Conservation (phyloP, 2,329 filamentous ascomycete species). For the Pseudogymnoascus sp. region DNA sequence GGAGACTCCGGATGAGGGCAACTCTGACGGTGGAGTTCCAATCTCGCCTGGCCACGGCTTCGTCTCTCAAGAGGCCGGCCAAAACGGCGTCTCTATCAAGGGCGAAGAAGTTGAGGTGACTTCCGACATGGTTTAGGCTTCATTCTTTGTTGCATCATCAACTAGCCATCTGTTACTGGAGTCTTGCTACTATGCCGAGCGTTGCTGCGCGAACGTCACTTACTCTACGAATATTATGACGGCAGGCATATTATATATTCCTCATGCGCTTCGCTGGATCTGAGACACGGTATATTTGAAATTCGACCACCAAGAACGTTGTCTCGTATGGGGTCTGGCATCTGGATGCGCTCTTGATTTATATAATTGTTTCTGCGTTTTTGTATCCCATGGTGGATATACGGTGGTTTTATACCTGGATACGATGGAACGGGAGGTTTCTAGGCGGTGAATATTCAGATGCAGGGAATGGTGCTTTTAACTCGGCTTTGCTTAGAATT, state of each 20-base stretch:
- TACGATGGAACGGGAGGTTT: background rate
- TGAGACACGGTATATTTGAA: background rate
- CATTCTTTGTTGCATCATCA: background rate
- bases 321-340: background rate
- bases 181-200: background rate
- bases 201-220: background rate
- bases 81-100: background rate
- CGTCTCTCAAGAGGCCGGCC: background rate
- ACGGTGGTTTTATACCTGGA: background rate
- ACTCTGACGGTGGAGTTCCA: background rate
- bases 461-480: background rate
- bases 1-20: background rate
- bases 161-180: too few relatives aligned
- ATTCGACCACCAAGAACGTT: background rate
- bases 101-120: background rate
- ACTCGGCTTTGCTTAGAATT: background rate
- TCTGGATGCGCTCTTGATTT: background rate
- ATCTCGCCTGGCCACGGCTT: background rate
- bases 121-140: background rate
- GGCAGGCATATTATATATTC: background rate
- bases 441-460: background rate
- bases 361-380: background rate
- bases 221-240: background rate
- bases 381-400: background rate
- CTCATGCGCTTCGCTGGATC: background rate